Evolutionary conservation across 352 stramenopile genomes (phyloP), one percentile per base, ranked within the genome.

Genomic region (Pythium coloratum): DNA sequence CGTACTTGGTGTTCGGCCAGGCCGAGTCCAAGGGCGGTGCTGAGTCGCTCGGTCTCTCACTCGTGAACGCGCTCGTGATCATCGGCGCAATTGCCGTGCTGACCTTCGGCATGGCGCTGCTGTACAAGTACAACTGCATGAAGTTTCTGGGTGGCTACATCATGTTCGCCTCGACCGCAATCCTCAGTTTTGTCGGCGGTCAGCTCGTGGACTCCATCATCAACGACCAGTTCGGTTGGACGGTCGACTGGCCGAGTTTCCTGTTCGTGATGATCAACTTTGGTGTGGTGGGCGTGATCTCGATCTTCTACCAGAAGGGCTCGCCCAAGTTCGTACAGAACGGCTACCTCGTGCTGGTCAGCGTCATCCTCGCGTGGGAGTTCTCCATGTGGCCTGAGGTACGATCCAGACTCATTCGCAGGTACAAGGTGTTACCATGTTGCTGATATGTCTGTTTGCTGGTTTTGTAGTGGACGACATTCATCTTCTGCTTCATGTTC

Each of bases 291-390:
- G 90, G 89, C 16, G 86, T 97, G 9, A 83, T 97, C 49, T 82
- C 86, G 30, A 96, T 97, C 57, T 97, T 98, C 66, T 97, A 95
- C 72, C 89, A 95, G 72, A 94, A 92, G 62, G 85, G 87, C 12
- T 90, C 77, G 28, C 72, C 87, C 47, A 92, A 91, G 70, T 63
- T 94, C 49, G 69, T 99, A 7, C 96, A 97, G 63, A 97, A 99
- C 71, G 81, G 78, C 6, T 99, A 99, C 76, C 73, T 99, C 20
- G 89, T 99, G 51, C 74, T 92, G 34, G 96, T 97, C 32, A 98
- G 90, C 57, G 94, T 99, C 18, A 98, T 99, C 64, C 83, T 99
- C 62, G 96, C 96, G 18, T 99, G 96, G 95, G 86, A 99, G 66
- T 91, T 99, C 40, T 97, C 91, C 50, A 96, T 98, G 81, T 98